Base-by-base conservation (phyloP, 108 stramenopile genomes). In the Nitzschia palea region DNA sequence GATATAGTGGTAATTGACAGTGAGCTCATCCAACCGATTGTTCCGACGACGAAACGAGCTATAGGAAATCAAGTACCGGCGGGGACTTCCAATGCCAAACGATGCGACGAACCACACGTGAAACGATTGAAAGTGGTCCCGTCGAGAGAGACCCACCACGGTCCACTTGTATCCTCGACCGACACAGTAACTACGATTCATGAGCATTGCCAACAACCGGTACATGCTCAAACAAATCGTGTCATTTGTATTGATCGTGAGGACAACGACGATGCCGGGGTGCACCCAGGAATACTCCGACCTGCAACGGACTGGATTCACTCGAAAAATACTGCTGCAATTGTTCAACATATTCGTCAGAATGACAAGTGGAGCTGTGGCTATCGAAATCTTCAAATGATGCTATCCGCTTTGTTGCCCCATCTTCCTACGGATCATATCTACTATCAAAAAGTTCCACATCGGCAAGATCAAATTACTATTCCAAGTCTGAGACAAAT, bases 361-460 rank as follows among this genome's bases (percentile, higher is more conserved):
- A 73, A 71, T 17, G 93, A 94, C 62, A 74, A 80, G 26, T 90
- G 86, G 86, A 82, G 78, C 37, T 94, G 93, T 73, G 93, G 93
- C 0, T 90, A 74, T 54, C 87, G 89, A 2, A 94, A 90, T 44
- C 55, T 84, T 14, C 93, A 94, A 80, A 89, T 94, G 89, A 31
- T 90, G 28, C 57, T 94, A 14, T 73, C 80, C 18, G 62, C 82
- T 17, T 34, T 94, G 45, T 34, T 87, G 15, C 83, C 86, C 18
- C 47, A 43, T 5, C 25, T 86, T 14, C 59, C 75, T n/a, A 34
- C 71, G 5, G 28, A 74, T 36, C 80, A 86, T 61, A 22, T 61
- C 0, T 72, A 62, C 36, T 72, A 48, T 67, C 36, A 67, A 18
- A 27, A 53, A 43, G 4, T 71, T 40, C 57, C 55, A 12, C 33